These are phyloP conservation scores for Pseudoneurospora amorphoporcata DNA, from an alignment of 495 filamentous ascomycete genomes.

Conservation along the genomic window DNA sequence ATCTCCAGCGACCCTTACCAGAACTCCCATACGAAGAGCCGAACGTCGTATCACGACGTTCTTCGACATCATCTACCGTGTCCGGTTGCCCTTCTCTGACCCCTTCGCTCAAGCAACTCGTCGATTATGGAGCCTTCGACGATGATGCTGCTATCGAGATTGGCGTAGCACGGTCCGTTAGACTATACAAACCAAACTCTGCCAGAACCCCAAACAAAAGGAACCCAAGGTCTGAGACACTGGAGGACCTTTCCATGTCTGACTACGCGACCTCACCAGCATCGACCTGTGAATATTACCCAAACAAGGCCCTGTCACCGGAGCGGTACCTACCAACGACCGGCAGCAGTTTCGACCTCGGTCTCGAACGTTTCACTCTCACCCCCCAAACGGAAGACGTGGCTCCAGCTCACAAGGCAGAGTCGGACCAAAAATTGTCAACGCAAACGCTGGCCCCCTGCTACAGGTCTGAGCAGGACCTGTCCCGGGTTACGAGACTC, in stretches of 20 bases:
- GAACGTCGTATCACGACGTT: not conserved
- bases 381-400: slow-evolving; percentile 8
- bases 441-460: slow-evolving; percentile 3
- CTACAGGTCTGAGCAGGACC: slow-evolving; percentile 1
- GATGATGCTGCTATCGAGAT: slow-evolving; percentile 22
- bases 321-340: slow-evolving; percentile 24
- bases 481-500: slow-evolving; percentile 5
- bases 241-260: slow-evolving; percentile 19
- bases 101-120: slow-evolving; percentile 28
- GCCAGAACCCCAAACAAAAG: not conserved
- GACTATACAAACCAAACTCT: not conserved
- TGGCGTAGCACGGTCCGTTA: slow-evolving; percentile 20
- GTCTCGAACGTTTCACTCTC: slow-evolving; percentile 17
- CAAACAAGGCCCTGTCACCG: slow-evolving; percentile 14
- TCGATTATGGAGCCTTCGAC: slow-evolving; percentile 30
- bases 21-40: slow-evolving; percentile 21
- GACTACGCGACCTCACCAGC: slow-evolving; percentile 24
- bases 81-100: slow-evolving; percentile 26
- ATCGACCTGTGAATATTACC: slow-evolving; percentile 17
- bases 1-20: slow-evolving; percentile 34
- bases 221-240: not conserved
- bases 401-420: not conserved
- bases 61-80: slow-evolving; percentile 12
- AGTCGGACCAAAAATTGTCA: not conserved
- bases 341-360: slow-evolving; percentile 25